Base-by-base conservation (phyloP, 1,284 basidiomycete genomes). In the Entoloma clypeatum region DNA sequence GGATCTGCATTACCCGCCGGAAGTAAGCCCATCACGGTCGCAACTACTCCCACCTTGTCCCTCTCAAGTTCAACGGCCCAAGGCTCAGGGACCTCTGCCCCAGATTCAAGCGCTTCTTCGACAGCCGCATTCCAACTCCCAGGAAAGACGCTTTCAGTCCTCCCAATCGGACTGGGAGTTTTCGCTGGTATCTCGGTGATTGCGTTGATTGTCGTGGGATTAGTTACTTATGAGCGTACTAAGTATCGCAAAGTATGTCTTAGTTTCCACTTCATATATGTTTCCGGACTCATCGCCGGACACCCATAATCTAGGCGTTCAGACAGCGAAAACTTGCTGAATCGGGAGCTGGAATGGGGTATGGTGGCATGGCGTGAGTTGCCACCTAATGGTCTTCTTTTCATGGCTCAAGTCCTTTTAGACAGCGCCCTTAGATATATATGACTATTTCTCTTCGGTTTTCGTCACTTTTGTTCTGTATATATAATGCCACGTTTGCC, bases 131-230 rank as follows among this genome's bases (percentile, higher is more conserved):
- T 87, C 62, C 57, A 63, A 26, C 62, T 88, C 29, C 87, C 86
- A 3, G 86, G 87, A 17, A 84, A 78, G 63, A 70, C 71, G 43
- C 56, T 91, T 16, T 74, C 77, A 25, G 86, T 91, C 3, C 68
- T 90, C 36, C 88, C 87, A 0, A 79, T 90, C 49, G 87, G 87
- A 52, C 69, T 91, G 36, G 84, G 82, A 43, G 73, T 91, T 13
- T 90, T 86, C 57, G 86, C 82, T 33, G 86, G 84, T 50, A 82
- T 91, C 46, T 86, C 85, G 17, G 80, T 83, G 8, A 81, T 90
- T 55, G 82, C 80, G 14, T 60, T 91, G 52, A 79, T 84, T 48
- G 78, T 85, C n/a, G 83, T 91, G 47, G 81, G 74, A 39, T 65
- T 87, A 55, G 86, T 89, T 45, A 90, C 86, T 16, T 87, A 82